Base-by-base conservation (phyloP, 2,329 filamentous ascomycete species). In the Talaromyces funiculosus region DNA sequence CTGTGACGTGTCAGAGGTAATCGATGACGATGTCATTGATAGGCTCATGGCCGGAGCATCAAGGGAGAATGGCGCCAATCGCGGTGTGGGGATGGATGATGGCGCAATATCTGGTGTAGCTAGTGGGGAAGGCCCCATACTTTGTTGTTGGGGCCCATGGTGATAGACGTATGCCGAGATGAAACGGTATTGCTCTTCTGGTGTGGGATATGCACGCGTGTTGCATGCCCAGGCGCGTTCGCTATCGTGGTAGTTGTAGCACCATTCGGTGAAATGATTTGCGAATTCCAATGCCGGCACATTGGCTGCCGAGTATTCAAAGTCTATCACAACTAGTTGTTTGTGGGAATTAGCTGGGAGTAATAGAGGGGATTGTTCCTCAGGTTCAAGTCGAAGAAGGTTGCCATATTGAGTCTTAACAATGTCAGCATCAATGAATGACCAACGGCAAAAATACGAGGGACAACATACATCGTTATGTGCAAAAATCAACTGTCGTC, bases 251-350 rank as follows among this genome's bases (percentile, higher is more conserved):
- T 99, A 99, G 76, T 99, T 93, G 81, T 97, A 97, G 67, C 90
- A 90, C 94, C 94, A 99, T 76, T 99, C 94, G 0, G 90, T 90
- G 75, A 99, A 99, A 75, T 99, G 94, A 73, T 99, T 99, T 61
- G 92, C 94, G 72, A 99, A 97, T 74, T 99, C 94, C 16, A 91
- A 81, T 1, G 92, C 94, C 0, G 86, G 86, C 0, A 87, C 82
- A 72, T 97, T 99, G 61, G 93, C 92, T 2, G 88, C 92, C 1
- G 94, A 90, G 72, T 99, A 99, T 71, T 99, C 94, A 69, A 99
- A 99, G 73, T 99, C 94, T 69, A 99, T 99, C 64, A 99, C 94
- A 16, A 97, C 84, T 14, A 99, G 84, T 75, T 96, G 93, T 75
- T 96, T 97, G 78, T 99, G 94, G 67, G 93, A 87, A 75, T 97